These are phyloP conservation scores for Trichocladium antarcticum DNA, from an alignment of 495 filamentous ascomycete species.

Conservation along the genomic window DNA sequence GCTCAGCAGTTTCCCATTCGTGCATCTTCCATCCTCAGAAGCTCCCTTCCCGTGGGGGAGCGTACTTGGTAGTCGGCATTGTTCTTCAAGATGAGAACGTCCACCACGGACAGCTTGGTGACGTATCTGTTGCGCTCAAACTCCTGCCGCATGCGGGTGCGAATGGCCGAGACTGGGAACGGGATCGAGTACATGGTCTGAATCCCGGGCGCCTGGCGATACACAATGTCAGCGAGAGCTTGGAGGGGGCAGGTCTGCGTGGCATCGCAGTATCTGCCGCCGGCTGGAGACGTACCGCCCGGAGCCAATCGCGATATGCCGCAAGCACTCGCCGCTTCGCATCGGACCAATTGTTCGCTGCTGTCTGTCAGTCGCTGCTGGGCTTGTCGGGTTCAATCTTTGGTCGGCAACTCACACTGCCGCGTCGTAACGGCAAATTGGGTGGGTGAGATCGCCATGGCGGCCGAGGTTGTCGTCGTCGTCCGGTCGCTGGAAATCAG, in stretches of 20 bases:
- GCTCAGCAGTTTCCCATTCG: too few relatives aligned
- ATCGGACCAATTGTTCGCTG: constrained; percentile 80
- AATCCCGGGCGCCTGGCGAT: constrained; percentile 75
- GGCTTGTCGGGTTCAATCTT: background rate
- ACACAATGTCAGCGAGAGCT: background rate
- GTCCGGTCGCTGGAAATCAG: constrained; percentile 4
- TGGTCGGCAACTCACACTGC: constrained; percentile 54
- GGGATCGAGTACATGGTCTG: constrained; percentile 91
- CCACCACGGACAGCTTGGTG: constrained; percentile 73
- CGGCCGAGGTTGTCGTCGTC: constrained; percentile 19
- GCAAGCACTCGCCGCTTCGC: constrained; percentile 70
- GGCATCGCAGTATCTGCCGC: too few relatives aligned
- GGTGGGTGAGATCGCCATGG: constrained; percentile 71
- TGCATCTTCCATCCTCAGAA: too few relatives aligned
- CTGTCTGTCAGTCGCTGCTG: constrained; percentile 10
- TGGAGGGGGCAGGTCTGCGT: background rate
- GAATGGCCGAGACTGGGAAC: constrained; percentile 75
- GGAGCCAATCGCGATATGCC: constrained; percentile 87
- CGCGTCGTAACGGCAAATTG: constrained; percentile 83
- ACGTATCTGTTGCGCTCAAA: constrained; percentile 95
- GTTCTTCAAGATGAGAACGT: constrained; percentile 78
- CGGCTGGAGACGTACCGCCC: constrained; percentile 56
- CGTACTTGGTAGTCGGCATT: constrained; percentile 78
- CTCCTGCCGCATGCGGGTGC: constrained; percentile 91
- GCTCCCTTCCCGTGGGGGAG: background rate